Evolutionary conservation across 1,284 basidiomycete species (phyloP), one percentile per base, ranked within the genome.

Genomic region (Trametes polyzona): DNA sequence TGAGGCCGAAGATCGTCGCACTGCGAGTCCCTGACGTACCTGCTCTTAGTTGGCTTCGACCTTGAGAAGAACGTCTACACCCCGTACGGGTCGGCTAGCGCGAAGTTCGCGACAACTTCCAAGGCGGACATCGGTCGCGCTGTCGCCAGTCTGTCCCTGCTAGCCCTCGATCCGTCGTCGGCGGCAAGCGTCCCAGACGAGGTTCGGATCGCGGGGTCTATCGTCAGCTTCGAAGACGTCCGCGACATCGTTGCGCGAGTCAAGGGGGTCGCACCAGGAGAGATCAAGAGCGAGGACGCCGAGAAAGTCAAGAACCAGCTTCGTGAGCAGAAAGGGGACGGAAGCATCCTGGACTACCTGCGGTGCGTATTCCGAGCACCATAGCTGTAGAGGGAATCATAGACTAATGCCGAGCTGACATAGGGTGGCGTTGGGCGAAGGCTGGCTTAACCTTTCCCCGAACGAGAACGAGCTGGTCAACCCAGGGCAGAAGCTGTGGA

Each of bases 381-480:
- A 16, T 21, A 10, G 12, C 16, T 17, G 11, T 21, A 21, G 41
- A 27, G 14, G 10, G 16, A n/a, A 5, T 26, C 6, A 1, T 23
- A 8, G 12, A 5, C 4, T n/a, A n/a, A 21, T 7, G 26, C 11
- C 24, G 29, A 26, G 7, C 24, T 42, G 24, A 42, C 24, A 24
- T 50, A 71, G 70, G 21, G 44, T 70, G 12, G 46, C 67, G 36
- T 61, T 68, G 39, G 70, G 60, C 3, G 65, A 69, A 47, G 67
- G 67, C 16, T 63, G 63, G 42, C 40, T 68, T 8, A 66, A 72
- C 55, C 68, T 61, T 30, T 64, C 66, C 10, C 36, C 36, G 11
- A 71, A 71, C 50, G 47, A 60, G 35, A 68, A 72, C 53, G 70
- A 71, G 48, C 54, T 70, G 16, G 55, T 72, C 35, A 71, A 72